Conservation (phyloP, 2,329 filamentous ascomycete genomes). For the Dactylellina sp. region DNA sequence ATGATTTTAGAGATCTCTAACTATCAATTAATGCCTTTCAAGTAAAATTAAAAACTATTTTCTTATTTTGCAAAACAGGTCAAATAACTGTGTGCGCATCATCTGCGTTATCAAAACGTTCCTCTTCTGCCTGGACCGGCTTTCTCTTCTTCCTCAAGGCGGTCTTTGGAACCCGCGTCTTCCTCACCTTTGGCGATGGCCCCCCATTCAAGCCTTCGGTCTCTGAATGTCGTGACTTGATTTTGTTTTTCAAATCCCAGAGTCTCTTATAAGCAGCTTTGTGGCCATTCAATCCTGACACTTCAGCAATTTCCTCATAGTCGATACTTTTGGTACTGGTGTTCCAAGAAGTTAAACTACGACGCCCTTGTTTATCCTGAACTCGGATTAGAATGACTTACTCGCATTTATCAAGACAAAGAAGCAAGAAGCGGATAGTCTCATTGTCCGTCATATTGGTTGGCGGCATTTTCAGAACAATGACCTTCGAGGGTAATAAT, state of each 20-base stretch:
- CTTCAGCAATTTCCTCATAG: conserved; percentile 38
- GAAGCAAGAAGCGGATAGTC: conserved; percentile 37
- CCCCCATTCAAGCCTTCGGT: neutral
- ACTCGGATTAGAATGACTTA: conserved; percentile 26
- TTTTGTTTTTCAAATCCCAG: conserved; percentile 43
- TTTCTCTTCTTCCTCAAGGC: conserved; percentile 29
- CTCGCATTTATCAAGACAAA: conserved; percentile 55
- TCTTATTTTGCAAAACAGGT: no score
- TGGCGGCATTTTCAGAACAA: conserved; percentile 28
- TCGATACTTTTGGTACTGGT: conserved; percentile 45
- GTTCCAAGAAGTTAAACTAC: neutral
- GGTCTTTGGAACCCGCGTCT: conserved; percentile 23
- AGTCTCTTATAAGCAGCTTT: conserved; percentile 50
- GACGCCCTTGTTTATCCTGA: no score
- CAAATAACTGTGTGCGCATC: no score
- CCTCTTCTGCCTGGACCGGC: neutral
- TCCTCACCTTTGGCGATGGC: conserved; percentile 26
- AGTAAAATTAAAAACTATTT: no score
- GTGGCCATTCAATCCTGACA: conserved; percentile 29
- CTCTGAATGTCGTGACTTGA: conserved; percentile 1
- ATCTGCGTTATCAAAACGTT: no score
- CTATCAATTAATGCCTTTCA: no score
- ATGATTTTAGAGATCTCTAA: no score
- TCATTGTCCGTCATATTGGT: conserved; percentile 21
- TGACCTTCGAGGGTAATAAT: neutral